Conservation (phyloP, 2,329 filamentous ascomycete species). For the Aspergillus sergii region DNA sequence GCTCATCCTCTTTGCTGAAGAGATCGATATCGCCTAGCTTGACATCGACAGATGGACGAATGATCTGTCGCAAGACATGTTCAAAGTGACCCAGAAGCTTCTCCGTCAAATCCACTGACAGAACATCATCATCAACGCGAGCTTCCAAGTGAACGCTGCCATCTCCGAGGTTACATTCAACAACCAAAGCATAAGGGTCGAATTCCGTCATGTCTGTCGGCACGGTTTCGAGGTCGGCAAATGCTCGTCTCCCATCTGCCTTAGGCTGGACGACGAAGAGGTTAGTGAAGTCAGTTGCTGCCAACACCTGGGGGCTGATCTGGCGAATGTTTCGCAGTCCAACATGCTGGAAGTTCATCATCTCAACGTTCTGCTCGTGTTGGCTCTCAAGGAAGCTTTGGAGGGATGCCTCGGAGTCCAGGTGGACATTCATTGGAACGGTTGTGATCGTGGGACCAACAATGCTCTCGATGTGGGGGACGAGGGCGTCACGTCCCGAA, state of each 20-base stretch:
- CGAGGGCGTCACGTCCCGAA: constrained; percentile 10
- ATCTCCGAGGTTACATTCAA: constrained; percentile 58
- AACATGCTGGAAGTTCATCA: constrained; percentile 63
- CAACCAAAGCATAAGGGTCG: constrained; percentile 59
- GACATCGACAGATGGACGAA: neutral
- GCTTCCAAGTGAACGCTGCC: constrained; percentile 58
- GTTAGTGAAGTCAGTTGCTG: constrained; percentile 43
- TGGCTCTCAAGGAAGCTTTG: constrained; percentile 56
- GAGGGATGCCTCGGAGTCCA: constrained; percentile 21
- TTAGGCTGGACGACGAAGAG: constrained; percentile 38
- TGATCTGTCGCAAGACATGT: constrained; percentile 1
- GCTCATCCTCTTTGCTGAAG: constrained; percentile 13
- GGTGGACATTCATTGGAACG: constrained; percentile 11
- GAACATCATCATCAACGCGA: constrained; percentile 53
- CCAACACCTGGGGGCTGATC: constrained; percentile 46
- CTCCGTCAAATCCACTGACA: constrained; percentile 24
- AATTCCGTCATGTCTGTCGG: constrained; percentile 44
- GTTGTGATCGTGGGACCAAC: constrained; percentile 15
- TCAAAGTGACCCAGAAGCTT: constrained; percentile 9
- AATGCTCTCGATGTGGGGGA: constrained; percentile 10
- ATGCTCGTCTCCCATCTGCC: neutral
- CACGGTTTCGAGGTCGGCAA: neutral
- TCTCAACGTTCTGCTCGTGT: constrained; percentile 54
- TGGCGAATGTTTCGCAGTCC: constrained; percentile 50
- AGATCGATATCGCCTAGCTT: constrained; percentile 6